Percentiles rank a stretch among this genome's conserved stretches.
Conservation (phyloP, 441 rosid genomes). For the Croton laevigatus region DNA sequence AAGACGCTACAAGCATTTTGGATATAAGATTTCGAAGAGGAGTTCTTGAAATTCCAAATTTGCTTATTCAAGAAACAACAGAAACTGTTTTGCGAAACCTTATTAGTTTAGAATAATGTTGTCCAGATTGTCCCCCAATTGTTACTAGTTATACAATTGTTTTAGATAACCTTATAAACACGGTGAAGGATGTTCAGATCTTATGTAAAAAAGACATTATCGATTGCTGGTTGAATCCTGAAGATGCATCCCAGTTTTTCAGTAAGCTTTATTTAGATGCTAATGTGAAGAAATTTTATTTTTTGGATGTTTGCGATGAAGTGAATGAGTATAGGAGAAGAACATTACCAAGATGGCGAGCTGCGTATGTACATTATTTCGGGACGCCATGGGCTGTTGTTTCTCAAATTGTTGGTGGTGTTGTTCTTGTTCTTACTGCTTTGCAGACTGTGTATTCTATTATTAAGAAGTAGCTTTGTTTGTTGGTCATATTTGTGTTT, state of each 20-base stretch:
- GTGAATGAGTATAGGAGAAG: slow-evolving; percentile 12
- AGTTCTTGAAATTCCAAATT: slow-evolving; percentile 24
- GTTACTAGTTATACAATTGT: slow-evolving; percentile 32
- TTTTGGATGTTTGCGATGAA: neutral
- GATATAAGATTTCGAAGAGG: slow-evolving; percentile 27
- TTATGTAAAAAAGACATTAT: slow-evolving; percentile 14
- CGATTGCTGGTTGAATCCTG: slow-evolving; percentile 22
- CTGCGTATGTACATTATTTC: slow-evolving; percentile 16
- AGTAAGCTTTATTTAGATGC: slow-evolving; percentile 29
- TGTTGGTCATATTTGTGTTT: no score
- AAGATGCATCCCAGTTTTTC: slow-evolving; percentile 27
- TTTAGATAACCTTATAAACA: slow-evolving; percentile 32
- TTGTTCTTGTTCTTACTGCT: slow-evolving; percentile 9
- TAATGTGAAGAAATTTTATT: slow-evolving; percentile 14
- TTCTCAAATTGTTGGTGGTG: slow-evolving; percentile 12
- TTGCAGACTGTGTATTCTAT: slow-evolving; percentile 16
- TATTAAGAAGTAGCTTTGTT: neutral
- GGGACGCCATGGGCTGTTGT: slow-evolving; percentile 28
- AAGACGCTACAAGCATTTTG: slow-evolving; percentile 8
- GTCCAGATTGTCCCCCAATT: neutral
- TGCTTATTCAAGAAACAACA: slow-evolving; percentile 26
- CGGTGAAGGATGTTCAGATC: slow-evolving; percentile 19
- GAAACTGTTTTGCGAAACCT: slow-evolving; percentile 31
- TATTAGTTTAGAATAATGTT: slow-evolving; percentile 32
- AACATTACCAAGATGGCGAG: slow-evolving; percentile 24